Percentiles rank a stretch among this genome's conserved stretches.
phyloP scores from a whole-genome alignment of 129 eudicot species.

The Centrapalus pauciflorus region DNA sequence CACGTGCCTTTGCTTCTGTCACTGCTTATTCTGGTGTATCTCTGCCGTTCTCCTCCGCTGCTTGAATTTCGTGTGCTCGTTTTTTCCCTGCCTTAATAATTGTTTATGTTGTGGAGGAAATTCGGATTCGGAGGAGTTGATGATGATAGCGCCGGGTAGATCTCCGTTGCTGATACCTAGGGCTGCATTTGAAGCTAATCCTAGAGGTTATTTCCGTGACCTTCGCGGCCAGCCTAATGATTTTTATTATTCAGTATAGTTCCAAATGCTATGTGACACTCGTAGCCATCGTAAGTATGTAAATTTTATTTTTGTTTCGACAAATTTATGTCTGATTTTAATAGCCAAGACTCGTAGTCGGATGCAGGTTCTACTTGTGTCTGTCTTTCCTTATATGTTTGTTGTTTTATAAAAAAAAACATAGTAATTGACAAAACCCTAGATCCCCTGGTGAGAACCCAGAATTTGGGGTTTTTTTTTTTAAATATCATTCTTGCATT shows the following conservation, averaged over 20 bases:
- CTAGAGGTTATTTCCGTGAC: not conserved
- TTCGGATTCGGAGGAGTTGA: not conserved
- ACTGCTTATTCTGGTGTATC: too few relatives aligned
- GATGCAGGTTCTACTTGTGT: not conserved
- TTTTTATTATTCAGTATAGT: not conserved
- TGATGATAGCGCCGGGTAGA: slow-evolving; percentile 18
- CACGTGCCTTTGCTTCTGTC: slow-evolving; percentile 9
- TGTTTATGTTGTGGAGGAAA: not conserved
- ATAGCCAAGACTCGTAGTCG: not conserved
- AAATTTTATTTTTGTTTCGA: too few relatives aligned
- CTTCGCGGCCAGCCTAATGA: slow-evolving; percentile 6
- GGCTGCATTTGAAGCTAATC: slow-evolving; percentile 12
- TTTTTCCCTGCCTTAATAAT: too few relatives aligned
- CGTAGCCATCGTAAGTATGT: too few relatives aligned
- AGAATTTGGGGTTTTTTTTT: not conserved
- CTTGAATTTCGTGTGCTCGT: too few relatives aligned
- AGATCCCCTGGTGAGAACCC: not conserved
- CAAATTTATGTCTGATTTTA: too few relatives aligned
- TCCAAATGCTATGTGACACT: not conserved
- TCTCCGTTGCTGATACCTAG: not conserved
- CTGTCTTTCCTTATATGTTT: not conserved
- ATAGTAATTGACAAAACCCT: not conserved
- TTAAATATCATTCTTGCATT: too few relatives aligned
- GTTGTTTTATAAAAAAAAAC: not conserved
- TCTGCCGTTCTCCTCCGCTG: too few relatives aligned